Conservation (phyloP, 164 flowering plant genomes). For the Stephania yunnanensis region DNA sequence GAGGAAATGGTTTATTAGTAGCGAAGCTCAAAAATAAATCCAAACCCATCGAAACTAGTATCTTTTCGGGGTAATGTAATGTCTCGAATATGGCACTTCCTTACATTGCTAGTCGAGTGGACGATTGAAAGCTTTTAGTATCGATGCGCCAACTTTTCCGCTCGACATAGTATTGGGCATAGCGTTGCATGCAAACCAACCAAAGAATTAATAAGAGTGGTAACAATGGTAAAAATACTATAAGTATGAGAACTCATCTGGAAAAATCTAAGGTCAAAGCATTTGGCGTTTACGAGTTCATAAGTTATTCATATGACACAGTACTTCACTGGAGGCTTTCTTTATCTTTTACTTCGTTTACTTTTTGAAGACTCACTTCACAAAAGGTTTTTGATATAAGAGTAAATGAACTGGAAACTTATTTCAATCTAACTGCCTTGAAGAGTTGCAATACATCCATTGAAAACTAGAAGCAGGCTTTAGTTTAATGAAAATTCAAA, state of each 20-base stretch:
- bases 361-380: too few species aligned
- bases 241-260: not conserved
- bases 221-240: not conserved
- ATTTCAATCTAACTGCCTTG: too few species aligned
- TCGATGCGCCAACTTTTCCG: conserved; percentile 70
- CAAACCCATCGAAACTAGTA: not conserved
- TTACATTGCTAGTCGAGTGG: not conserved
- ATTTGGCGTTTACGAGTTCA: not conserved
- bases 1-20: not conserved
- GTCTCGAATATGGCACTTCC: not conserved
- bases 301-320: too few species aligned
- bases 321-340: too few species aligned
- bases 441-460: too few species aligned
- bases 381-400: too few species aligned
- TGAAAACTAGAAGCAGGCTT: too few species aligned
- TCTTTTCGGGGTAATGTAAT: not conserved
- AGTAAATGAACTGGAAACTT: too few species aligned
- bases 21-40: not conserved
- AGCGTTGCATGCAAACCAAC: conserved; percentile 34
- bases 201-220: not conserved
- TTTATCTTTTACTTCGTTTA: too few species aligned
- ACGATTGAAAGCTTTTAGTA: conserved; percentile 29
- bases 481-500: too few species aligned
- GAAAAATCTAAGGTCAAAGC: not conserved
- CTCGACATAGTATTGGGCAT: conserved; percentile 54